A percentile compares a stretch with the other conserved stretches of the same genome.
These are phyloP conservation scores for Veloporphyrellus conicus DNA, from an alignment of 1,284 basidiomycete genomes.

Conservation along the genomic window DNA sequence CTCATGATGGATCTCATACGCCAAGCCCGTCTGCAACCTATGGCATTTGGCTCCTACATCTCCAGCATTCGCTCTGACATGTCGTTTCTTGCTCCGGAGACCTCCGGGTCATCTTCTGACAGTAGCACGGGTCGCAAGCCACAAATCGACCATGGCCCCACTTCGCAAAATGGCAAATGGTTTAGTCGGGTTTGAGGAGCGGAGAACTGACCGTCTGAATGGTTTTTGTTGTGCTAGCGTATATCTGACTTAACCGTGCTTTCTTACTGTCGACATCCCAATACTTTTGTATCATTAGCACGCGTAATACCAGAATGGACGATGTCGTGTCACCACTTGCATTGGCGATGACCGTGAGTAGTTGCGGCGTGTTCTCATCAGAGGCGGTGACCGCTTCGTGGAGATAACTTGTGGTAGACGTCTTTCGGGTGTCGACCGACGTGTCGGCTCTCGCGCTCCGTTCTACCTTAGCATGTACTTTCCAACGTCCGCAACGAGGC, in stretches of 20 bases:
- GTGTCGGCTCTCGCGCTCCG: no score
- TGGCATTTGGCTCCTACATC: constrained; percentile 50
- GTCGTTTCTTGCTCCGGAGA: constrained; percentile 27
- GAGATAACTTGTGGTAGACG: no score
- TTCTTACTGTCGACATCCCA: constrained; percentile 10
- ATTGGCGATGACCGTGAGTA: no score
- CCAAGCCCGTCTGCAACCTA: constrained; percentile 67
- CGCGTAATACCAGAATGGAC: constrained; percentile 25
- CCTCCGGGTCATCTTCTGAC: constrained; percentile 13
- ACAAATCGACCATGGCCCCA: constrained; percentile 14
- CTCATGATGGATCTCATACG: constrained; percentile 69
- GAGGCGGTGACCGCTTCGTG: no score
- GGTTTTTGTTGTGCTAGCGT: constrained; percentile 17
- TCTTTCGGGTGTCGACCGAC: no score
- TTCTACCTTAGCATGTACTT: constrained; percentile 60
- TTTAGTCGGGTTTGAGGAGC: constrained; percentile 26
- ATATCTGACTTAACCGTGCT: constrained; percentile 15
- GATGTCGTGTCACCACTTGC: no score
- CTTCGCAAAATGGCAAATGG: constrained; percentile 23
- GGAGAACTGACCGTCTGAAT: constrained; percentile 10
- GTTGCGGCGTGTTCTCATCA: no score
- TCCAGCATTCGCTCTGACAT: constrained; percentile 35
- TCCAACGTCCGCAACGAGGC: constrained; percentile 71
- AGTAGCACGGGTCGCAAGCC: constrained; percentile 16
- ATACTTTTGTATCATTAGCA: constrained; percentile 34